Evolutionary conservation across 192 early-diverging fungal species (phyloP), one percentile per base, ranked within the genome.

Genomic region (Gigaspora rosea): DNA sequence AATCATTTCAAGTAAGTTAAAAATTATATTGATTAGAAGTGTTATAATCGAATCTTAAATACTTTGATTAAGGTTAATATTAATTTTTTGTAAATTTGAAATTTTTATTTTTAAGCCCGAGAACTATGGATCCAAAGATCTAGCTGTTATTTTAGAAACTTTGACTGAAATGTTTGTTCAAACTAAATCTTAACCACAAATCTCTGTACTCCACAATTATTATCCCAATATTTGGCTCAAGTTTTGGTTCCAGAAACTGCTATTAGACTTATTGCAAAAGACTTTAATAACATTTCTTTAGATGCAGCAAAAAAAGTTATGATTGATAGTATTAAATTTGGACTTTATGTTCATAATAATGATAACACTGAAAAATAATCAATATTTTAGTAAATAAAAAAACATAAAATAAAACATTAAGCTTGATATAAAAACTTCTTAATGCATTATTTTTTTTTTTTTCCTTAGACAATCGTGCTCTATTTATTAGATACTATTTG

Each of bases 111-210:
- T 3, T 18, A 63, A 85, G 81, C 85, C 87, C 33, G 85, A 85
- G 13, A 86, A 88, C 35, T 88, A 88, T 80, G 85, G 87, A 3
- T 76, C 84, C 1, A 83, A 83, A 54, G 87, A 85, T 0, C 73
- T 83, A 10, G 76, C 71, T 1, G 62, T 76, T n/a, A 78, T 88
- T 8, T 68, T 77, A 20, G 77, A 80, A 58, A 75, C 78, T 8
- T 70, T 88, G 15, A 78, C 52, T 0, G 49, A 49, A 13, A 41
- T 85, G 48, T 86, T 83, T 41, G 6, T 86, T 12, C 63, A 83
- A 41, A 71, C 79, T 12, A 69, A 72, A 15, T 1, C 71, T 27
- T 27, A 27, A 27, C 27, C 27, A 27, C 27, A 27, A 27, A 27
- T 27, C 27, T 27, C 27, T 27, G 81, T 0, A 27, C 66, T 4